Conservation (phyloP, 352 stramenopile species). For the Phytopythium chamaehyphon region DNA sequence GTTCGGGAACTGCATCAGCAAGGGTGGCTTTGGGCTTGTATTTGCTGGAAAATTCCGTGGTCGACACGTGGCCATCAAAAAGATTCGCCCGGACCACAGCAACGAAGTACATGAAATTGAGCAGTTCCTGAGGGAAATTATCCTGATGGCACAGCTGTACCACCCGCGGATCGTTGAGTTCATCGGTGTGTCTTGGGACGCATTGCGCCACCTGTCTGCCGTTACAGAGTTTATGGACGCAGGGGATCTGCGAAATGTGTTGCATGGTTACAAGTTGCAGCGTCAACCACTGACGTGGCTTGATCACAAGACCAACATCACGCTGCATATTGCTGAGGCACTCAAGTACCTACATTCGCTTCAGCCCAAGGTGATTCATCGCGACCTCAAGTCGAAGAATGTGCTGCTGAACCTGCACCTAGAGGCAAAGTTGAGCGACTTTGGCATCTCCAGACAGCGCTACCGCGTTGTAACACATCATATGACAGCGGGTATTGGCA, state of each 20-base stretch:
- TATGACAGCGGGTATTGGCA: constrained; percentile 41
- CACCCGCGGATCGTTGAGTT: constrained; percentile 29
- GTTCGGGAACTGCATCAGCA: constrained; percentile 26
- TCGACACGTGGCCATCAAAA: constrained; percentile 25
- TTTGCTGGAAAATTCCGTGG: constrained; percentile 23
- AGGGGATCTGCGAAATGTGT: constrained; percentile 49
- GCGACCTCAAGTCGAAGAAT: constrained; percentile 43
- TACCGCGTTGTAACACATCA: constrained; percentile 44
- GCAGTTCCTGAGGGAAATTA: constrained; percentile 23
- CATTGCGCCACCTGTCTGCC: constrained; percentile 34
- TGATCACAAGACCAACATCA: constrained; percentile 38
- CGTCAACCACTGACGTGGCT: constrained; percentile 31
- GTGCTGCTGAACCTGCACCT: constrained; percentile 34
- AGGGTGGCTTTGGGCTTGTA: constrained; percentile 25
- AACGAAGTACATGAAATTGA: constrained; percentile 20
- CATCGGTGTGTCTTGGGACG: constrained; percentile 34
- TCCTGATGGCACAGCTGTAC: constrained; percentile 34
- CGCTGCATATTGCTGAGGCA: constrained; percentile 49
- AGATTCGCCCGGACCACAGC: constrained; percentile 20
- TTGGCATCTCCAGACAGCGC: constrained; percentile 48
- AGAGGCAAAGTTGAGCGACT: constrained; percentile 67
- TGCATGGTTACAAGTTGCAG: constrained; percentile 36
- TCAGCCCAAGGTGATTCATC: constrained; percentile 46
- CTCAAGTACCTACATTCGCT: constrained; percentile 57
- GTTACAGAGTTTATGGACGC: constrained; percentile 68